A percentile compares a stretch with the other conserved stretches of the same genome.
phyloP scores from a whole-genome alignment of 116 monocot genomes.

The Trichopus zeylanicus region DNA sequence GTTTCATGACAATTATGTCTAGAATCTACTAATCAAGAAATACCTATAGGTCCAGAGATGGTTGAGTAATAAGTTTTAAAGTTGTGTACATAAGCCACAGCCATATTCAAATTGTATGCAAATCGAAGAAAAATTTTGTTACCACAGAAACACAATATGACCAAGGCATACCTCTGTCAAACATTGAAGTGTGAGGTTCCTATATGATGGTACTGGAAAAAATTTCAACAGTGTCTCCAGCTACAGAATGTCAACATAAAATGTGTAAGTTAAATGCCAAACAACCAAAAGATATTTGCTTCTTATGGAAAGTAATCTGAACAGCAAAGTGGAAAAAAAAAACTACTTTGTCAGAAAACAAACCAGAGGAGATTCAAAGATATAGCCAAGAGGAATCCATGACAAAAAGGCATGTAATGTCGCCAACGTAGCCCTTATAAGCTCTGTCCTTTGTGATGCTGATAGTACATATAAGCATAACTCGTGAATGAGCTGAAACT shows the following conservation, averaged over 20 bases:
- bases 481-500: constrained; percentile 98
- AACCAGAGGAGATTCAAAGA: constrained; percentile 97
- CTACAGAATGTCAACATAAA: constrained; percentile 26
- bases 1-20: background rate
- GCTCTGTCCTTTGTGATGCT: constrained; percentile 93
- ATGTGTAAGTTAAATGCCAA: constrained; percentile 14
- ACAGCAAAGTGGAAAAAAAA: background rate
- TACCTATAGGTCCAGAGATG: background rate
- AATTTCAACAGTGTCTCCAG: constrained; percentile 86
- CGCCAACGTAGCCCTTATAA: constrained; percentile 82
- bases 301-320: background rate
- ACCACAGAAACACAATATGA: background rate
- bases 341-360: constrained; percentile 10
- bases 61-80: too few relatives aligned
- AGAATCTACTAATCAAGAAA: too few relatives aligned
- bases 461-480: constrained; percentile 91
- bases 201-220: constrained; percentile 75
- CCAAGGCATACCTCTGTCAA: constrained; percentile 70
- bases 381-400: constrained; percentile 96
- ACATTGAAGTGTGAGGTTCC: constrained; percentile 98
- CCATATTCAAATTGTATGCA: background rate
- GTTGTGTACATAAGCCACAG: background rate
- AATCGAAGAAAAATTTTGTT: background rate
- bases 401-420: constrained; percentile 97
- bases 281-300: background rate